Conservation (phyloP, 345 rosid genomes). For the Geranium rotundifolium region DNA sequence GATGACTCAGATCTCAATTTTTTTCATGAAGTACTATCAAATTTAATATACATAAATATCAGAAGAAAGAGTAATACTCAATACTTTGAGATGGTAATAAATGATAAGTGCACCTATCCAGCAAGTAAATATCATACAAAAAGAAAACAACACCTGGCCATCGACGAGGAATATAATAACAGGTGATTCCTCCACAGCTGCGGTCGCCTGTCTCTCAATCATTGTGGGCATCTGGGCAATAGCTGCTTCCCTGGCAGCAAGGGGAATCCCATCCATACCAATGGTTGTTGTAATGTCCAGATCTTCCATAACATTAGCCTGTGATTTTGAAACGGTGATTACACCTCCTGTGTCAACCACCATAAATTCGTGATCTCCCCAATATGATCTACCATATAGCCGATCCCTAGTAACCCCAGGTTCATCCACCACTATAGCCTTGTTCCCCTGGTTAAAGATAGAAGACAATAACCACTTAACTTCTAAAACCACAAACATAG, state of each 20-base stretch:
- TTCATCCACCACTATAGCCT: slow-evolving; percentile 93
- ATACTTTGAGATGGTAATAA: too few species aligned
- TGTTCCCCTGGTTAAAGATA: slow-evolving; percentile 40
- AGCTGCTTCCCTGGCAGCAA: slow-evolving; percentile 77
- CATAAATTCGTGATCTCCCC: slow-evolving; percentile 79
- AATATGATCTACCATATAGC: slow-evolving; percentile 78
- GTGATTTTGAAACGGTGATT: slow-evolving; percentile 66
- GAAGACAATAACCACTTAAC: neutral
- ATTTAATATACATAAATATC: too few species aligned
- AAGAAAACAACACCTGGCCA: slow-evolving; percentile 55
- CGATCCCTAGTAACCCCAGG: slow-evolving; percentile 97
- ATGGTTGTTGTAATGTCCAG: slow-evolving; percentile 65
- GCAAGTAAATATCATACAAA: too few species aligned
- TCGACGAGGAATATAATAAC: slow-evolving; percentile 77
- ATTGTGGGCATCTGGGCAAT: slow-evolving; percentile 94
- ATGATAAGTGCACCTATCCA: too few species aligned
- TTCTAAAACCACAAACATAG: neutral
- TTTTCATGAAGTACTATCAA: too few species aligned
- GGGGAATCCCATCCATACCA: slow-evolving; percentile 92
- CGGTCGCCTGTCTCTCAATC: slow-evolving; percentile 92
- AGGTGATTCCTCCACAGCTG: slow-evolving; percentile 83
- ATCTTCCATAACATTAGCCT: slow-evolving; percentile 63
- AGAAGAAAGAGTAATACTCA: too few species aligned
- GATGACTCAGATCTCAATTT: too few species aligned
- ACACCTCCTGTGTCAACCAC: slow-evolving; percentile 96